Conservation (phyloP, 176 grass and related monocot genomes). For the Chloris gayana region DNA sequence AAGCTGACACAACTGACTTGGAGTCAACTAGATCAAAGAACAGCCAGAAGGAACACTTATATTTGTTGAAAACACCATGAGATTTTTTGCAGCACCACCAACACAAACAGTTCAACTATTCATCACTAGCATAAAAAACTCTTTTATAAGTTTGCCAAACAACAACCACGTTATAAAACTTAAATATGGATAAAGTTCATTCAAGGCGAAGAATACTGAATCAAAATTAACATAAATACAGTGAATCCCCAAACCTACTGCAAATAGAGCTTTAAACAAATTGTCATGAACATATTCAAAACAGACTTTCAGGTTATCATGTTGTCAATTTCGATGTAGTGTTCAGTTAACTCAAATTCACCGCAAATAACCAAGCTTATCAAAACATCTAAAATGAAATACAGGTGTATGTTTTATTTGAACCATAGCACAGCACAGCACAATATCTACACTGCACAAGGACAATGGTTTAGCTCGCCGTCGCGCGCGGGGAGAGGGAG, state of each 20-base stretch:
- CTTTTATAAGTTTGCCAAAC: not conserved
- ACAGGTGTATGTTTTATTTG: not conserved
- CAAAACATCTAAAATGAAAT: not conserved
- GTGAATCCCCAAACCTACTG: not conserved
- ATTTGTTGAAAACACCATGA: too few species aligned
- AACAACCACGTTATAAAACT: not conserved
- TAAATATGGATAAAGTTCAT: not conserved
- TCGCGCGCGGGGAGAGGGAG: too few species aligned
- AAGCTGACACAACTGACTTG: not conserved
- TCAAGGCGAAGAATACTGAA: too few species aligned
- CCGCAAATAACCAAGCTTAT: not conserved
- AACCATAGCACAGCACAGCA: not conserved
- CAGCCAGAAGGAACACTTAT: not conserved
- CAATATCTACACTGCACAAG: not conserved
- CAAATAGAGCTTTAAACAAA: too few species aligned
- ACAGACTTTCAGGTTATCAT: not conserved
- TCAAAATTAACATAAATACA: not conserved
- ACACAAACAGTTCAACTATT: not conserved
- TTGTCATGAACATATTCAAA: not conserved
- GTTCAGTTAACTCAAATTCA: not conserved
- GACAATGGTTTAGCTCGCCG: too few species aligned
- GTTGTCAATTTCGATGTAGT: not conserved
- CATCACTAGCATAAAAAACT: not conserved
- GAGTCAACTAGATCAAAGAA: not conserved
- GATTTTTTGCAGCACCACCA: not conserved